Evolutionary conservation across 306 rosid species (phyloP), one percentile per base, ranked within the genome.

Genomic region (Gillenia trifoliata): DNA sequence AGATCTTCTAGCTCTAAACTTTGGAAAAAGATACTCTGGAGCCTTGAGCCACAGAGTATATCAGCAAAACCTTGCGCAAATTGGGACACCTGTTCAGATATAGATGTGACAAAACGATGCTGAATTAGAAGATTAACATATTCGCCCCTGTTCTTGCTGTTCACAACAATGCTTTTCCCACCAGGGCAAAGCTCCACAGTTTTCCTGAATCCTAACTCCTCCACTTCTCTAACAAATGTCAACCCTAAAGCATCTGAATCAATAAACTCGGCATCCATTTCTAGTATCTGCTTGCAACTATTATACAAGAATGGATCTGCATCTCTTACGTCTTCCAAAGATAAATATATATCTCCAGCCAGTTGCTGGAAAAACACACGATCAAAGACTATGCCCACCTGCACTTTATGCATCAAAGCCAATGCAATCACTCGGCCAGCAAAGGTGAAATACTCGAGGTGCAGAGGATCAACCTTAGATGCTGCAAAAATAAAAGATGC

Each of bases 321-420:
- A 83, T 87, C 92, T 77, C 43, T 71, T 82, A 88, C 86, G 77
- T 94, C 98, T 85, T 94, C 97, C 72, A 90, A 66, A 65, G 88
- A 70, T 66, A 93, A 76, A 34, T n/a, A 20, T 17, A 70, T 40
- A 63, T 69, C 85, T 75, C 95, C 95, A 72, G 96, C 96, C 85
- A 94, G 83, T 86, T 91, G 98, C 83, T 71, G 74, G 90, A 91
- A 94, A 86, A 94, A 94, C 40, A 83, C 85, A 47, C 88, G 93
- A 79, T 94, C 98, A 78, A 94, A 85, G 79, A 90, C 96, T 76
- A 94, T 73, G 66, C 98, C 97, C 16, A 94, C 94, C 79, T 94
- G 98, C 73, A 94, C 95, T 82, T 78, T 86, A 84, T 94, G 92
- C 98, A 94, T 94, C 85, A 94, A 82, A 76, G 98, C 96, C 71